These are phyloP conservation scores for Huiozyma naganishii DNA, from an alignment of 805 yeast genomes.

Conservation along the genomic window DNA sequence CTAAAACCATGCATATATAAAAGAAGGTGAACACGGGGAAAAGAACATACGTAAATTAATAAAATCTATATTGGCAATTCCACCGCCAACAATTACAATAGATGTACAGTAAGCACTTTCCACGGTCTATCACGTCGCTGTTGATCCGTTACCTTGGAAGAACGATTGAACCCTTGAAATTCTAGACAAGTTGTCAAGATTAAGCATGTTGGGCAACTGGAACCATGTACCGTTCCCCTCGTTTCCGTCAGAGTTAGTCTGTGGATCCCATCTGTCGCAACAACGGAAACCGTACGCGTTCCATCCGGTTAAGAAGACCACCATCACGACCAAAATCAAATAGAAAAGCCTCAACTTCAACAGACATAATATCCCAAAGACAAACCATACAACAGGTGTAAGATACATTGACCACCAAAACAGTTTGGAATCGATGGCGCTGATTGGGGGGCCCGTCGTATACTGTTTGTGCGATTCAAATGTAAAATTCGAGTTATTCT, in stretches of 20 bases:
- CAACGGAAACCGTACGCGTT: conserved; percentile 85
- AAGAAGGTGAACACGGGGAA: conserved; percentile 42
- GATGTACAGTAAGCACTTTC: neutral
- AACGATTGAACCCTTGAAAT: conserved; percentile 20
- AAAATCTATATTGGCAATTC: neutral
- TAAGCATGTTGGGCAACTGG: conserved; percentile 20
- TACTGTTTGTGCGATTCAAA: conserved; percentile 28
- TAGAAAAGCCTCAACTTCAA: conserved; percentile 66
- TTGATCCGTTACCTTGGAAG: conserved; percentile 10
- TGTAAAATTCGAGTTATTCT: conserved; percentile 18
- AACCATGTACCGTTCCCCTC: conserved; percentile 16
- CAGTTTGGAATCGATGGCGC: conserved; percentile 83
- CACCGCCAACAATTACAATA: neutral
- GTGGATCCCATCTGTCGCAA: conserved; percentile 76
- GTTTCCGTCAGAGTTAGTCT: conserved; percentile 5
- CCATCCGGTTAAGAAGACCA: conserved; percentile 61
- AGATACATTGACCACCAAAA: conserved; percentile 76
- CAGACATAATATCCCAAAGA: conserved; percentile 66
- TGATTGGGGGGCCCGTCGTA: conserved; percentile 38
- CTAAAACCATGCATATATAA: conserved; percentile 95
- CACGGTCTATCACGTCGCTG: neutral
- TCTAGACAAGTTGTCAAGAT: conserved; percentile 17
- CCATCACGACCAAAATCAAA: conserved; percentile 52
- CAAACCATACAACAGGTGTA: conserved; percentile 67
- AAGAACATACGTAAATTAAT: neutral